Base-by-base conservation (phyloP, 1,284 basidiomycete species). In the Austroboletus olivaceoglutinosus region DNA sequence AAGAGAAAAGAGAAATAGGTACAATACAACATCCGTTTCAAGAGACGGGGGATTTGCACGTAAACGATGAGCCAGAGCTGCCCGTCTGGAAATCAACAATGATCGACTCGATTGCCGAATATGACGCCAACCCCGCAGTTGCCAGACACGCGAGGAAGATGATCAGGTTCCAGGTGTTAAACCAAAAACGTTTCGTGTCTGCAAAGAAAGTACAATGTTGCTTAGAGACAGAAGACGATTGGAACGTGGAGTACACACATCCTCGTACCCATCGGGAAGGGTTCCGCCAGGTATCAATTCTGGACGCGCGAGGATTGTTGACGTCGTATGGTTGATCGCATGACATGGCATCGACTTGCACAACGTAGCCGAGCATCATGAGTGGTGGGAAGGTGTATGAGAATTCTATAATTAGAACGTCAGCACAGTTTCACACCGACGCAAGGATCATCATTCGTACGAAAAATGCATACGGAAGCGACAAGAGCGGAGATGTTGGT, bases 331-430 rank as follows among this genome's bases (percentile, higher is more conserved):
- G 56, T 19, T 55, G 50, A 45, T 77, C 75, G 1, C 46, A 61
- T 0, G 54, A 58, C 69, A 58, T 72, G 60, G 76, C 78, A 51
- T 82, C 79, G 0, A 68, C 62, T 31, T 76, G 73, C 44, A 83
- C 67, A 42, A 75, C 56, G 51, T 76, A 81, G 2, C 76, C 78
- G 27, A 80, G 59, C 23, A 73, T 68, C 52, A 83, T 67, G n/a
- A 80, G 64, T 2, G 81, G 77, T 1, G 83, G 83, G 72, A 84
- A 84, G 6, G 79, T 77, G 62, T 85, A 85, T 11, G 77, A 75
- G 58, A 84, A 84, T 60, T 83, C 64, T 65, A 19, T 7, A 25
- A 5, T 19, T 41, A 30, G 31, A 3, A 7, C 6, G 12, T 57
- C 18, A 61, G 49, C 21, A 8, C 27, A 9, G 0, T 1, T 23